Percentiles rank a stretch among this genome's conserved stretches.
These are phyloP conservation scores for Podospora bellae-mahoneyi DNA, from an alignment of 495 filamentous ascomycete species.

Conservation along the genomic window DNA sequence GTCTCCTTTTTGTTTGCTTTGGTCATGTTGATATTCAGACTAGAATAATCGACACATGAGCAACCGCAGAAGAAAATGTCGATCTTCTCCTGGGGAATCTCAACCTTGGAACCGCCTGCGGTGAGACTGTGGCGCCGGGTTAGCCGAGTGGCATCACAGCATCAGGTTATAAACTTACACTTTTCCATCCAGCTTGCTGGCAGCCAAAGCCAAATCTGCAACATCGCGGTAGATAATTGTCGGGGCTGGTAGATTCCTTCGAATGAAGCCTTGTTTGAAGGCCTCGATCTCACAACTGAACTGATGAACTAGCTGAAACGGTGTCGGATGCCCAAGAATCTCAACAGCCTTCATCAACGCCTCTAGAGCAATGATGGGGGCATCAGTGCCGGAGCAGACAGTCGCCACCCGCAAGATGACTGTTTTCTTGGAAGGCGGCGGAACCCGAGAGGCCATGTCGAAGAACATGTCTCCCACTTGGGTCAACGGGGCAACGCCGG, in stretches of 20 bases:
- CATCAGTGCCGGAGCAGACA: constrained; percentile 81
- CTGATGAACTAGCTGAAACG: constrained; percentile 56
- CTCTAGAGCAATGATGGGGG: constrained; percentile 65
- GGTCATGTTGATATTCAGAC: constrained; percentile 45
- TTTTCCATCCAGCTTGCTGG: constrained; percentile 29
- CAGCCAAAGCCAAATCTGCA: constrained; percentile 48
- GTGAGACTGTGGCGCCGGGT: constrained; percentile 54
- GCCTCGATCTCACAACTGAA: constrained; percentile 79
- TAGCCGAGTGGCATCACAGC: constrained; percentile 14
- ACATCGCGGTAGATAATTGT: constrained; percentile 68
- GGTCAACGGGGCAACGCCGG: constrained; percentile 24
- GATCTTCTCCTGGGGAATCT: constrained; percentile 53
- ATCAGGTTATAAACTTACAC: constrained; percentile 52
- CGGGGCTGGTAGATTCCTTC: constrained; percentile 62
- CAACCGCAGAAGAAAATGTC: constrained; percentile 75
- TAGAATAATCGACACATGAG: constrained; percentile 73
- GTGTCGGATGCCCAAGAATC: constrained; percentile 15
- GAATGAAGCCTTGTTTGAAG: constrained; percentile 78
- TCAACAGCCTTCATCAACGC: constrained; percentile 43
- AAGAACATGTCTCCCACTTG: constrained; percentile 32
- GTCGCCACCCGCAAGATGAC: constrained; percentile 62
- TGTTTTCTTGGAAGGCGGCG: constrained; percentile 6
- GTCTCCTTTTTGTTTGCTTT: constrained; percentile 21
- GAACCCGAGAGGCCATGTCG: constrained; percentile 27
- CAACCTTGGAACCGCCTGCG: constrained; percentile 59